A percentile compares a stretch with the other conserved stretches of the same genome.
phyloP scores from a whole-genome alignment of 306 rosid species.

The Dicorynia guianensis region DNA sequence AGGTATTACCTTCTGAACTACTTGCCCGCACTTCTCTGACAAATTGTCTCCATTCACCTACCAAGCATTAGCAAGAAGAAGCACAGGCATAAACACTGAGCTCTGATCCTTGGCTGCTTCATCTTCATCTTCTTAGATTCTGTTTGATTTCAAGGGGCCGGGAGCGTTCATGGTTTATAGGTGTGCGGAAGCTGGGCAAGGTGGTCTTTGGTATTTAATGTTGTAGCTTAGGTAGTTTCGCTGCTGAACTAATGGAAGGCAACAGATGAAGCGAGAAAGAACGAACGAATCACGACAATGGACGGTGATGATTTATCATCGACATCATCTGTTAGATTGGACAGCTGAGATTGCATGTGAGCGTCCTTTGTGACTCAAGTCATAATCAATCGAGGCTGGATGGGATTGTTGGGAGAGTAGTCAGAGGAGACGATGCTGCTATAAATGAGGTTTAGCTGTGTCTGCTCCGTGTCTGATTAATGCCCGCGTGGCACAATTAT shows the following conservation, averaged over 20 bases:
- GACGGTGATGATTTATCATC: too few relatives aligned
- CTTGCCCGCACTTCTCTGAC: slow-evolving; percentile 46
- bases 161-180: background rate
- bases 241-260: too few relatives aligned
- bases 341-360: too few relatives aligned
- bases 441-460: slow-evolving; percentile 33
- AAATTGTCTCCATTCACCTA: slow-evolving; percentile 31
- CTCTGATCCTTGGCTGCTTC: background rate
- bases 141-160: too few relatives aligned
- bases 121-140: background rate
- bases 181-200: background rate
- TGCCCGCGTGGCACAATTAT: background rate
- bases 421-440: background rate
- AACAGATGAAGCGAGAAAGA: too few relatives aligned
- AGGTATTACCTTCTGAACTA: slow-evolving; percentile 53
- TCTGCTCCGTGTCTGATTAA: background rate
- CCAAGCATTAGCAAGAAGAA: background rate
- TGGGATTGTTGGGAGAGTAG: too few relatives aligned
- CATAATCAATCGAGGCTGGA: too few relatives aligned
- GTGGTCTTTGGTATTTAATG: background rate
- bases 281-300: too few relatives aligned
- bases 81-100: background rate
- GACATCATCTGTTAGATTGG: too few relatives aligned
- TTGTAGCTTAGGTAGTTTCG: background rate
- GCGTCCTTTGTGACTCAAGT: too few relatives aligned